These are phyloP conservation scores for Pseudoturritis turrita DNA, from an alignment of 345 rosid species.

Conservation along the genomic window DNA sequence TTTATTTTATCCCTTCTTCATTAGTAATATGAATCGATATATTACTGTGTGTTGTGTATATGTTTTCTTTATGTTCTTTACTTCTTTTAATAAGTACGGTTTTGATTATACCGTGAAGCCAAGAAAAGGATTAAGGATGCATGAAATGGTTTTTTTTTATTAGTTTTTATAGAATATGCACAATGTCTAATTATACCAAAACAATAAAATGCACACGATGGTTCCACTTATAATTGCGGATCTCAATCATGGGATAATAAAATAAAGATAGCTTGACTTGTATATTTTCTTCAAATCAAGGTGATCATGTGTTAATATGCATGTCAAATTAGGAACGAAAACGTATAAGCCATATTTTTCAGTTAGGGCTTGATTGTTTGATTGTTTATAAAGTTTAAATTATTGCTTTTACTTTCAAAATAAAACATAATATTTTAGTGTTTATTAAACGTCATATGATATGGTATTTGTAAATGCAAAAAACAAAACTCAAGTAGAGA, in stretches of 20 bases:
- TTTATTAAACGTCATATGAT: neutral
- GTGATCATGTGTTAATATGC: neutral
- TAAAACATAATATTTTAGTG: neutral
- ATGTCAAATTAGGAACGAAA: conserved; percentile 4
- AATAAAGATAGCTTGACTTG: neutral
- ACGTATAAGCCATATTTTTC: neutral
- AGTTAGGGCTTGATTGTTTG: neutral
- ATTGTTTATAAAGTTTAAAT: neutral
- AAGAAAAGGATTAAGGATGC: neutral
- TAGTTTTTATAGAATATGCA: neutral
- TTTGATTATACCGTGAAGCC: neutral
- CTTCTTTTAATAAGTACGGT: neutral
- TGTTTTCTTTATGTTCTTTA: neutral
- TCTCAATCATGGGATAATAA: neutral
- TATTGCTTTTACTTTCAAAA: neutral
- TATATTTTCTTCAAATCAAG: neutral
- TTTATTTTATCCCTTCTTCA: neutral
- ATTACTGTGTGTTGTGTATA: neutral
- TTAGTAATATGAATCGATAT: neutral
- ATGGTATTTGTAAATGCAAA: neutral
- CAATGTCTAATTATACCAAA: neutral
- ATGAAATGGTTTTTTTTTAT: neutral
- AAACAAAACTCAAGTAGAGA: neutral
- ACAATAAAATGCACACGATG: neutral
- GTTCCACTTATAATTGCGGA: neutral